Base-by-base conservation (phyloP, 106 monocot species). In the Platanthera zijinensis region DNA sequence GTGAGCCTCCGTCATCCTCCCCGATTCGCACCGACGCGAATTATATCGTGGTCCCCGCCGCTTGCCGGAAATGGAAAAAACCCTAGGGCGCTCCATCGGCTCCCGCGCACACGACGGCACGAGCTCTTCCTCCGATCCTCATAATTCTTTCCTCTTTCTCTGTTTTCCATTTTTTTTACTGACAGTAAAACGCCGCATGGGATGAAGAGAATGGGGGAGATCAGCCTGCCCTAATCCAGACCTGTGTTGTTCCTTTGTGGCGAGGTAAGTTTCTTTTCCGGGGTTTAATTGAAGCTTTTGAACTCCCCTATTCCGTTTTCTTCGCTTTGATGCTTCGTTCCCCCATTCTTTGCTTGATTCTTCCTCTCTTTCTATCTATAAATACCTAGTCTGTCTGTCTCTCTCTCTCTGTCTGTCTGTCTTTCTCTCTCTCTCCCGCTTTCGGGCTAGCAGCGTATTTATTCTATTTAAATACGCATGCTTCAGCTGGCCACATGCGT, bases 281-380 rank as follows among this genome's bases (percentile, higher is more conserved):
- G 51, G 72, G 18, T 72, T 70, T 51, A 72, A 51, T 72, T 25
- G 4, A 18, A 19, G 15, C 11, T 19, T 50, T 48, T 72, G 11
- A 50, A 51, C 22, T 72, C 72, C n/a, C n/a, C 18, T 72, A 51
- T 72, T 72, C 50, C 50, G 49, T 79, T 48, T 48, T 7, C 48
- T 22, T 80, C 67, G 63, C 52, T 66, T 80, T 80, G n/a, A 32
- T 66, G 66, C 66, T 66, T 66, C 66, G 53, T 84, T 61, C 73
- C 76, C 67, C 62, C 50, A 63, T 73, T 63, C 74, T 69, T 61
- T 81, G 21, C 76, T 84, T 80, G 53, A 67, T 80, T 69, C 77
- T 22, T 62, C 21, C 72, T 11, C 69, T 39, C 54, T 50, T 50
- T 73, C 30, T 48, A n/a, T 15, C 18, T 50, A 52, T 70, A 72